Evolutionary conservation across 23 red algal species (phyloP), one percentile per base, ranked within the genome.

Genomic region (Pyropia yezoensis): DNA sequence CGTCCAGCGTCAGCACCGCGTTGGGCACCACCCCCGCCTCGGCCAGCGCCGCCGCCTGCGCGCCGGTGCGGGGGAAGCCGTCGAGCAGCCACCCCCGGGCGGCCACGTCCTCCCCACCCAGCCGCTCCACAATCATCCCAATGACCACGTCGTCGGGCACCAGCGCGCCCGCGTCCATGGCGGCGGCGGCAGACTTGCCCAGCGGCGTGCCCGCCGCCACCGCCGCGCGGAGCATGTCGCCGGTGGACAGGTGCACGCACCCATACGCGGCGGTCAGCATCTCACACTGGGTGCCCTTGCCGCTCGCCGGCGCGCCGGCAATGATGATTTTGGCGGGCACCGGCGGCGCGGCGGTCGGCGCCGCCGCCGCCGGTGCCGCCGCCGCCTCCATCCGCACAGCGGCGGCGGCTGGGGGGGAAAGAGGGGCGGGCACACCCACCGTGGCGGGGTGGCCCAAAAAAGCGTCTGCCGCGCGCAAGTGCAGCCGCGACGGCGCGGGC

Each of bases 81-180:
- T 98, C 94, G 49, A 98, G 67, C 39, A 98, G 60, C 86, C 87
- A 98, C 12, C 94, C 94, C 15, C 80, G 61, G 45, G 82, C 29
- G 8, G 62, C 27, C 62, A 78, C 78, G 53, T 98, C 94, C 0
- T 78, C 56, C 54, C 66, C 65, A 30, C 60, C 57, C 21, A 98
- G 68, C 63, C 94, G 75, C 27, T 87, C 73, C 19, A 76, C 65
- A 26, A 98, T 53, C 79, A 98, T 79, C 30, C 57, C 83, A 20
- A 98, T 98, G 57, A 98, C 86, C 34, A 98, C 63, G 25, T 98
- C 79, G 79, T 98, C 94, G 15, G 94, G 73, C 45, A 98, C 94
- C 18, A 98, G 83, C 20, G 54, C 24, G 15, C 94, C 94, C 6
- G 70, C 50, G 52, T 98, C 94, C 94, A 98, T 98, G 57, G 72